Evolutionary conservation across 768 basidiomycete species (phyloP).

Genomic region (Pulveroboletus sp.): DNA sequence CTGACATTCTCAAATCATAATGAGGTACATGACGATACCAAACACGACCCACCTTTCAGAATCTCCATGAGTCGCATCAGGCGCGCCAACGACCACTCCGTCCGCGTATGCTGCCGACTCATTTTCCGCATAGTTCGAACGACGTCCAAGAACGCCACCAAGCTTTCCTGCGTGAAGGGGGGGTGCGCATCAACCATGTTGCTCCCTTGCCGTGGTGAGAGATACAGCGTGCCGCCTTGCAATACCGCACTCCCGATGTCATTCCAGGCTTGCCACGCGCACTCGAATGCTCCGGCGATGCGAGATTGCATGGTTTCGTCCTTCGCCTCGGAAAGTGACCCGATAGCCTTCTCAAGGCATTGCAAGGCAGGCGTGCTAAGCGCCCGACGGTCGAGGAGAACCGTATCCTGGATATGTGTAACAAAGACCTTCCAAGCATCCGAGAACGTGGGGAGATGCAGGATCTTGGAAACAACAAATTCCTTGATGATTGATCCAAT

Average conservation of each 20-base stretch:
- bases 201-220: slow-evolving; percentile 8
- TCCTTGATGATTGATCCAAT: slow-evolving; percentile 80
- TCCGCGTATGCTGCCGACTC: slow-evolving; percentile 41
- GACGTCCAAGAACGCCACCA: slow-evolving; percentile 76
- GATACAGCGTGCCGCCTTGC: slow-evolving; percentile 18
- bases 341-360: slow-evolving; percentile 75
- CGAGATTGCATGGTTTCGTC: slow-evolving; percentile 32
- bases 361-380: slow-evolving; percentile 83
- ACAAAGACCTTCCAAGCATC: slow-evolving; percentile 77
- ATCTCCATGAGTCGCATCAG: slow-evolving; percentile 70
- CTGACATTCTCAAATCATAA: slow-evolving; percentile 34
- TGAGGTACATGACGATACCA: neutral
- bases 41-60: slow-evolving; percentile 54
- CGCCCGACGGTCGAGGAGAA: slow-evolving; percentile 60
- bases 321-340: slow-evolving; percentile 43
- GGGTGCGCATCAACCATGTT: slow-evolving; percentile 10
- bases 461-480: slow-evolving; percentile 71
- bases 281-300: slow-evolving; percentile 49
- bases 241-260: slow-evolving; percentile 56
- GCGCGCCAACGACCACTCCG: slow-evolving; percentile 64
- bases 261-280: slow-evolving; percentile 69
- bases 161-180: slow-evolving; percentile 61
- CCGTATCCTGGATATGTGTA: slow-evolving; percentile 62
- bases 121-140: slow-evolving; percentile 56
- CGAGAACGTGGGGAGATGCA: slow-evolving; percentile 64